Conservation (phyloP, 306 rosid species). For the Myrica gale region DNA sequence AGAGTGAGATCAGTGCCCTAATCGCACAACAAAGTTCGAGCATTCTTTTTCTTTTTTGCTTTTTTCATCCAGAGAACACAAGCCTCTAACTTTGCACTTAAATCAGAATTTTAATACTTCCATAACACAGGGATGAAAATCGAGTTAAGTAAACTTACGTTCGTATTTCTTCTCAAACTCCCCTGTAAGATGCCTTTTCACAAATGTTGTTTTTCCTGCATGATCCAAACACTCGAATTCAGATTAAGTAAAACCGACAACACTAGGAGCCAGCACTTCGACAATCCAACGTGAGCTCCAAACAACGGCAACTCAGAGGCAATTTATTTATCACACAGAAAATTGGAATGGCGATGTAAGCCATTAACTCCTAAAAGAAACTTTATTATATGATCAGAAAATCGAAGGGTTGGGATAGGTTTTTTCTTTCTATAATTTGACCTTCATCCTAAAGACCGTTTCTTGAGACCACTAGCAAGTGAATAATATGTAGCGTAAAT, state of each 20-base stretch:
- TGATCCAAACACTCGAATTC: background rate
- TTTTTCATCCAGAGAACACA: background rate
- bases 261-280: background rate
- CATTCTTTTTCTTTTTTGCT: background rate
- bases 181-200: conserved; percentile 76
- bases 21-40: background rate
- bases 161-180: conserved; percentile 80
- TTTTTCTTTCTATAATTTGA: background rate
- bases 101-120: background rate
- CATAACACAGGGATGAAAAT: background rate
- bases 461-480: background rate
- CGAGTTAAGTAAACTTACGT: conserved; percentile 40
- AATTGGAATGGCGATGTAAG: background rate
- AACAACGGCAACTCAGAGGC: background rate
- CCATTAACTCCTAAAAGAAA: background rate
- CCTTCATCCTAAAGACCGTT: background rate
- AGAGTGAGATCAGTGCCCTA: background rate
- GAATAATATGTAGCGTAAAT: no score
- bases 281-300: background rate
- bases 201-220: conserved; percentile 80
- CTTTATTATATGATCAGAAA: no score
- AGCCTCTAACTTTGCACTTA: background rate
- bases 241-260: background rate
- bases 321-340: background rate
- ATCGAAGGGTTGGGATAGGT: no score